Evolutionary conservation across 768 basidiomycete species (phyloP).

Genomic region (Lactarius vividus): DNA sequence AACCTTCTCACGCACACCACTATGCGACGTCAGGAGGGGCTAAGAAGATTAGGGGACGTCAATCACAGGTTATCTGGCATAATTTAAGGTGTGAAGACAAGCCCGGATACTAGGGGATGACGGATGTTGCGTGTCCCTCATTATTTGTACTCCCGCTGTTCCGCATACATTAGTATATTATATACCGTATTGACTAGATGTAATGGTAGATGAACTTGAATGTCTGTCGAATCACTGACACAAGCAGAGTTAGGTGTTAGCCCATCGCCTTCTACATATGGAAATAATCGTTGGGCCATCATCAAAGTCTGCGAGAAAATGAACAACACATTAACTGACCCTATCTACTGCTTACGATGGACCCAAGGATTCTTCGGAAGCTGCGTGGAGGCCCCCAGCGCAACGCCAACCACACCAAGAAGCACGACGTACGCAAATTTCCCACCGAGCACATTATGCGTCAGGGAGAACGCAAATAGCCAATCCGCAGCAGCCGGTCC

Average conservation of each 20-base stretch:
- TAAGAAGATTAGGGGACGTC: too few species aligned
- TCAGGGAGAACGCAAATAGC: constrained; percentile 61
- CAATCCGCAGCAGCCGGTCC: constrained; percentile 61
- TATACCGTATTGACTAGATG: too few species aligned
- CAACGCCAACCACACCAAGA: not conserved
- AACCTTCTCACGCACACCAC: too few species aligned
- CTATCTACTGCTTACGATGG: not conserved
- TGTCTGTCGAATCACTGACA: too few species aligned
- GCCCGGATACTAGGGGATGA: too few species aligned
- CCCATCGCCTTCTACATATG: not conserved
- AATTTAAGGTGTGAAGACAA: too few species aligned
- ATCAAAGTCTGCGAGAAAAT: not conserved
- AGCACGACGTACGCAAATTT: not conserved
- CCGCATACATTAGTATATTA: too few species aligned
- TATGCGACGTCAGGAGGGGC: too few species aligned
- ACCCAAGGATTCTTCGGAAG: not conserved
- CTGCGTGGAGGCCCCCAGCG: not conserved
- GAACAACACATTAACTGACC: not conserved
- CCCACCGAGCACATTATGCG: constrained; percentile 26
- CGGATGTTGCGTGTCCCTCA: too few species aligned
- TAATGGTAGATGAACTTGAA: too few species aligned
- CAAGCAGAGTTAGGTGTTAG: not conserved
- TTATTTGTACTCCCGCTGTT: too few species aligned
- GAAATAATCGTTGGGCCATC: not conserved
- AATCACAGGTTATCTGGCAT: too few species aligned